Base-by-base conservation (phyloP, 345 rosid genomes). In the Sisymbrium irio region DNA sequence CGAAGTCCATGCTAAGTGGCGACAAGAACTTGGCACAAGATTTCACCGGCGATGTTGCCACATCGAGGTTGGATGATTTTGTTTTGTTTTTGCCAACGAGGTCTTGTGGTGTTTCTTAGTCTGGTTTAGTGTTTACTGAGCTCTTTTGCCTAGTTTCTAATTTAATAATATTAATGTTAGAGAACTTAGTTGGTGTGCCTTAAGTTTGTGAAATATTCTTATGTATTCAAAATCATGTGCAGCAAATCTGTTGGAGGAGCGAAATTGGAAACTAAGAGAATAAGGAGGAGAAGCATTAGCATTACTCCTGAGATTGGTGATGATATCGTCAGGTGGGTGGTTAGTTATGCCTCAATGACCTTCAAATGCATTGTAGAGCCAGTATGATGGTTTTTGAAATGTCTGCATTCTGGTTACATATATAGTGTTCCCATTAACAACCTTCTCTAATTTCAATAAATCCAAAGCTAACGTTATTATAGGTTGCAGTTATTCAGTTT, bases 231-330 rank as follows among this genome's bases (percentile, higher is more conserved):
- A 45, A 69, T 19, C 62, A 39, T 40, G 72, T 67, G 47, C 76
- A 81, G 84, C 82, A 89, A 89, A 80, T 92, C 97, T 74, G 98
- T 82, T 74, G 98, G 95, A 62, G 82, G 94, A 62, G 82, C 93
- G 28, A 86, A 85, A 69, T 68, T 85, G 76, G 98, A 90, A 76
- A 80, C 91, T 75, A 90, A 89, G 77, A 90, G 97, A 78, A 62
- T 90, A 74, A 86, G 99, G 81, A 89, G 99, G 84, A 85, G 99
- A 84, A 92, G 99, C 87, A 86, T 89, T 60, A 95, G 99, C 82
- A 90, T 95, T 79, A 92, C 99, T 65, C 98, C 98, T 3, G 96
- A 92, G 84, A 92, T 95, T 79, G 93, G 99, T 32, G 99, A 95
- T 84, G 96, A 95, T 80, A 92, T 95, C 37, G 99, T 90, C 73